Percentiles rank a stretch among this genome's conserved stretches.
Conservation (phyloP, 495 filamentous ascomycete genomes). For the Penicillium canariense region DNA sequence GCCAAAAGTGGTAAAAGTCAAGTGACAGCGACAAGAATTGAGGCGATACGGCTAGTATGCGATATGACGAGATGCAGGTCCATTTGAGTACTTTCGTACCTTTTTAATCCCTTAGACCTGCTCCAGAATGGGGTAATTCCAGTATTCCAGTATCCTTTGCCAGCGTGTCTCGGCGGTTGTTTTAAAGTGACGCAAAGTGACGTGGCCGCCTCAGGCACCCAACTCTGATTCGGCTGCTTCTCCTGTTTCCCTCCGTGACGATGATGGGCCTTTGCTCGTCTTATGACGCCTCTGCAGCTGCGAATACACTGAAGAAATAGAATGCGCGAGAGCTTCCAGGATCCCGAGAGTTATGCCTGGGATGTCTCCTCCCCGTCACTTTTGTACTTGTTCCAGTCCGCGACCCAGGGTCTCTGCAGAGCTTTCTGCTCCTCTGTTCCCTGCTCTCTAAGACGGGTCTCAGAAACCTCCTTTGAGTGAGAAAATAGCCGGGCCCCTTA, state of each 20-base stretch:
- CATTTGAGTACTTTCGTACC: conserved; percentile 3
- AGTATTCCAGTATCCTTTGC: too few species aligned
- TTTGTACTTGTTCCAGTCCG: conserved; percentile 21
- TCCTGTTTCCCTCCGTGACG: background rate
- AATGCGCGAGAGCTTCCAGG: conserved; percentile 6
- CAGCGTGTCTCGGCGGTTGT: background rate
- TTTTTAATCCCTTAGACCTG: too few species aligned
- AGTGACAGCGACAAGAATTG: background rate
- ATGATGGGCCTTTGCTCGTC: background rate
- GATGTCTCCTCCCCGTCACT: conserved; percentile 9
- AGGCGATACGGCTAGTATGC: background rate
- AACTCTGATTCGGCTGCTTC: background rate
- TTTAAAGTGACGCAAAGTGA: conserved; percentile 4
- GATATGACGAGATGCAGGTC: background rate
- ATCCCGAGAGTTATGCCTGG: conserved; percentile 6
- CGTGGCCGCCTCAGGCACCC: conserved; percentile 17
- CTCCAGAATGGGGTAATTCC: too few species aligned
- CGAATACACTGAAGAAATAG: background rate
- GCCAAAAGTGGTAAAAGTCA: too few species aligned
- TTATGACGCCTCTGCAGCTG: conserved; percentile 6
- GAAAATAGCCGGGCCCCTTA: conserved; percentile 32
- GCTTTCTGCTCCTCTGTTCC: conserved; percentile 16
- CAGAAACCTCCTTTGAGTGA: conserved; percentile 24
- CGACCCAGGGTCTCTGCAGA: conserved; percentile 11
- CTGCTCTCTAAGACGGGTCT: conserved; percentile 29